Evolutionary conservation across 2,329 filamentous ascomycete species (phyloP).

Genomic region (Celoporthe dispersa): DNA sequence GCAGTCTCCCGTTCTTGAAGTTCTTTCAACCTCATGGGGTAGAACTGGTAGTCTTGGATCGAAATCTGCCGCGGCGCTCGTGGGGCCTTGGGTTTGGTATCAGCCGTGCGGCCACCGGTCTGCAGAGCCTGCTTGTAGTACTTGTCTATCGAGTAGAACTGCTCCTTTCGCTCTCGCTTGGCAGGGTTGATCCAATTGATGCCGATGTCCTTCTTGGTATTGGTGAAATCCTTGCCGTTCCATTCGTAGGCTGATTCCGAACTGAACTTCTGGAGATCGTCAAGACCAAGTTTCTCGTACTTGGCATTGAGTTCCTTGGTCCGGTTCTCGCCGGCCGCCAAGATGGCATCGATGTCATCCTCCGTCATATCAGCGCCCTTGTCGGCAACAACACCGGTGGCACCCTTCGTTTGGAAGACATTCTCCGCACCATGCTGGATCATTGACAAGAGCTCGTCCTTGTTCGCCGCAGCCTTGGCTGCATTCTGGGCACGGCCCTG

Average conservation of each 20-base stretch:
- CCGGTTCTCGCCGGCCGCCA: conserved; percentile 83
- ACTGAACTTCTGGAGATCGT: conserved; percentile 96
- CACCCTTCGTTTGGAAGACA: conserved; percentile 78
- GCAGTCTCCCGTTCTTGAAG: conserved; percentile 97
- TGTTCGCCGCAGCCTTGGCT: conserved; percentile 88
- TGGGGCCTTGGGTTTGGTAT: conserved; percentile 93
- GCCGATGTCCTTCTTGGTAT: conserved; percentile 88
- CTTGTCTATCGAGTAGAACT: conserved; percentile 98
- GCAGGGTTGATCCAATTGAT: conserved; percentile 97
- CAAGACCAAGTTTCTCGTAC: conserved; percentile 95
- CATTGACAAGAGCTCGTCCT: conserved; percentile 96
- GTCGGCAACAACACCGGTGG: conserved; percentile 62
- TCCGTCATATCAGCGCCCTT: conserved; percentile 72
- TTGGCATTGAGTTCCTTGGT: conserved; percentile 90
- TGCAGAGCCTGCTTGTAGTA: conserved; percentile 92
- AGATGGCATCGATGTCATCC: conserved; percentile 87
- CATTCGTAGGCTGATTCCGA: conserved; percentile 98
- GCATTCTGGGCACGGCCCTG: conserved; percentile 92
- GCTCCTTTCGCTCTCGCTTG: conserved; percentile 97
- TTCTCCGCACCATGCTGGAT: conserved; percentile 98
- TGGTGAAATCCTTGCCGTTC: conserved; percentile 96
- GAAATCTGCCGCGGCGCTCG: conserved; percentile 89
- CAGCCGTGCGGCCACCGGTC: conserved; percentile 76
- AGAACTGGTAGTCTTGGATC: conserved; percentile 98
- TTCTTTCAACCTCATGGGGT: conserved; percentile 80